A percentile compares a stretch with the other conserved stretches of the same genome.
phyloP scores from a whole-genome alignment of 179 eudicot genomes.

The Silene coronaria region DNA sequence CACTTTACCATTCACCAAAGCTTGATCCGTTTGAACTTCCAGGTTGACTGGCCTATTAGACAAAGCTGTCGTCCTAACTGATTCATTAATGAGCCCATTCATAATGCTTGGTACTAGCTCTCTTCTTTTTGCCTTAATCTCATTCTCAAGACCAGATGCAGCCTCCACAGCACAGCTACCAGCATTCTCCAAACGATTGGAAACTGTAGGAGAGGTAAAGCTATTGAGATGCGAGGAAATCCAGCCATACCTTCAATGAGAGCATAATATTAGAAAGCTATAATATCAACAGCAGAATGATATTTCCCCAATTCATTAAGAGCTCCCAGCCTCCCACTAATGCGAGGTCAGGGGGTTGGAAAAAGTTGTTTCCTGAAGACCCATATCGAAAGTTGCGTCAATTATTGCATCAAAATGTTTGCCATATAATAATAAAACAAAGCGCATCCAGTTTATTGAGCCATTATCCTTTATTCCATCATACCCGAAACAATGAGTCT shows the following conservation, averaged over 20 bases:
- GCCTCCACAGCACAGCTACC: conserved; percentile 21
- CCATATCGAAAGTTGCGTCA: no score
- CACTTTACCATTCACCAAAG: conserved; percentile 21
- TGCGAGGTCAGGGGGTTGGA: not conserved
- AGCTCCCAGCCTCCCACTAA: not conserved
- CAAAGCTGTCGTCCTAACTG: conserved; percentile 25
- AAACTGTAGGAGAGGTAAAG: conserved; percentile 13
- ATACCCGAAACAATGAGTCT: not conserved
- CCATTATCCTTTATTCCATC: not conserved
- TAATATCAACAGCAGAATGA: not conserved
- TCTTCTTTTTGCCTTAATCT: conserved; percentile 16
- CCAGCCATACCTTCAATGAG: conserved; percentile 44
- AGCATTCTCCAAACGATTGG: conserved; percentile 18
- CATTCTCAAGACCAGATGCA: conserved; percentile 24
- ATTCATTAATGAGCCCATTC: conserved; percentile 23
- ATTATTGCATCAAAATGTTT: no score
- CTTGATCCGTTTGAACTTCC: conserved; percentile 29
- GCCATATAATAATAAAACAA: not conserved
- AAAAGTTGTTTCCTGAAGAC: not conserved
- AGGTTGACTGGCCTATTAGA: conserved; percentile 23
- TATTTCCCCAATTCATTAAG: not conserved
- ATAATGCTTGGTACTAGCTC: conserved; percentile 18
- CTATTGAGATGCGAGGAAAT: conserved; percentile 27
- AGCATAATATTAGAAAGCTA: conserved; percentile 18
- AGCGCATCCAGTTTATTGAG: not conserved